Percentiles rank a stretch among this genome's conserved stretches.
Conservation (phyloP, 768 basidiomycete genomes). For the Rubroboletus pulcherrimus region DNA sequence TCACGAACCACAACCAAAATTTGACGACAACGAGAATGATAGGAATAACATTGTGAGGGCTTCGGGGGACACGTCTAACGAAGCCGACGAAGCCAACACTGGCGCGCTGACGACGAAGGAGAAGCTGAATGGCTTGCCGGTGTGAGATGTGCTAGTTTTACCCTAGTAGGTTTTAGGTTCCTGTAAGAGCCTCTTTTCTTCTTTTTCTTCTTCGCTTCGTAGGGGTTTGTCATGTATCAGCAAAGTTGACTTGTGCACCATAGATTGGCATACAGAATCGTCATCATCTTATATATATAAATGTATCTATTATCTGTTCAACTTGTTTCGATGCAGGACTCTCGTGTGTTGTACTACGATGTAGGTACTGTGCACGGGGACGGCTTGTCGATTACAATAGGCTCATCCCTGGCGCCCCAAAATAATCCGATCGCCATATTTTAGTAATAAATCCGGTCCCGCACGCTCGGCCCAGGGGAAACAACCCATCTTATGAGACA, state of each 20-base stretch:
- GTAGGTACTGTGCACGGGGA: too few species aligned
- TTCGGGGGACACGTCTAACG: background rate
- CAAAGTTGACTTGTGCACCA: background rate
- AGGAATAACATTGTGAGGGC: background rate
- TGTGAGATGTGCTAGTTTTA: background rate
- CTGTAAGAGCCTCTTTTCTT: background rate
- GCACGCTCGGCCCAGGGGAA: too few species aligned
- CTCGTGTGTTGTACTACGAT: too few species aligned
- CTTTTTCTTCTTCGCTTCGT: background rate
- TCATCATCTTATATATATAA: background rate
- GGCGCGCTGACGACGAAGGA: background rate
- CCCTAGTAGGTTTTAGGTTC: background rate
- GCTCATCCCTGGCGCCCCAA: too few species aligned
- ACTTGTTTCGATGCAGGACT: background rate
- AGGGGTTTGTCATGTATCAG: background rate
- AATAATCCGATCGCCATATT: too few species aligned
- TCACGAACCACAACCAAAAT: constrained; percentile 1
- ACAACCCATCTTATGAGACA: too few species aligned
- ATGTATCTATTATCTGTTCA: background rate
- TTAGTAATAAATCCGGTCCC: too few species aligned
- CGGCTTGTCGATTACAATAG: too few species aligned
- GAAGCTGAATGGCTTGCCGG: background rate
- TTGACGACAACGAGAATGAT: background rate
- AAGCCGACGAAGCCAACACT: background rate
- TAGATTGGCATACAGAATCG: background rate